Conservation (phyloP, 78 protist species). For the Capsaspora owczarzaki region DNA sequence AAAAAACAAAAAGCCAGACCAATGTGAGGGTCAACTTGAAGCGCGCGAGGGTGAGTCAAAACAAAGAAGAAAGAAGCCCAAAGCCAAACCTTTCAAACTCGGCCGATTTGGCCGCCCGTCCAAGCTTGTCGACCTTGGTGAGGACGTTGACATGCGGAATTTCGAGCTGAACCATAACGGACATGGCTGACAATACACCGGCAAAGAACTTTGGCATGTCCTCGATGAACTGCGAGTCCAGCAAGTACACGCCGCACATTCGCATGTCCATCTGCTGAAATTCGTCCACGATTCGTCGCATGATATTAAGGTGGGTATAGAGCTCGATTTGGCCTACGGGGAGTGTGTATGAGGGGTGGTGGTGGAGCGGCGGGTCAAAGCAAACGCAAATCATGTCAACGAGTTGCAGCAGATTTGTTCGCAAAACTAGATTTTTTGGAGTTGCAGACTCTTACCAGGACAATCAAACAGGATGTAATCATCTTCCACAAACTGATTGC, state of each 20-base stretch:
- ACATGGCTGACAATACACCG: slow-evolving; percentile 64
- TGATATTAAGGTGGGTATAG: slow-evolving; percentile 80
- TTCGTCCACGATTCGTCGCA: slow-evolving; percentile 45
- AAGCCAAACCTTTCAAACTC: too few species aligned
- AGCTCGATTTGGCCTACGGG: slow-evolving; percentile 90
- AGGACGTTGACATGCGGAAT: slow-evolving; percentile 87
- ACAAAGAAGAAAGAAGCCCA: too few species aligned
- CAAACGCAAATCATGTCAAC: too few species aligned
- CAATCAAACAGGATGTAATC: slow-evolving; percentile 92
- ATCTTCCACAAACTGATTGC: slow-evolving; percentile 76
- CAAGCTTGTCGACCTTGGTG: slow-evolving; percentile 80
- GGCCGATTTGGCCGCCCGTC: background rate
- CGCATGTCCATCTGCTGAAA: slow-evolving; percentile 49
- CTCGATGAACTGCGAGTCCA: slow-evolving; percentile 70
- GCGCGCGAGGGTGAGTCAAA: too few species aligned
- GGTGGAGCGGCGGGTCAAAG: background rate
- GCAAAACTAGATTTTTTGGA: too few species aligned
- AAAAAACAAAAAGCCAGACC: background rate
- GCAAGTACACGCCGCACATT: slow-evolving; percentile 58
- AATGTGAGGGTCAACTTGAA: too few species aligned
- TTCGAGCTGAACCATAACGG: slow-evolving; percentile 87
- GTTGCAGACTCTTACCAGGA: slow-evolving; percentile 84
- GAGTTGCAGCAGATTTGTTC: too few species aligned
- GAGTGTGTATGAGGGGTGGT: background rate
- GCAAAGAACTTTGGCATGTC: slow-evolving; percentile 49